Percentiles rank a stretch among this genome's conserved stretches.
Conservation (phyloP, 2,329 filamentous ascomycete species). For the Colletotrichum sp. region DNA sequence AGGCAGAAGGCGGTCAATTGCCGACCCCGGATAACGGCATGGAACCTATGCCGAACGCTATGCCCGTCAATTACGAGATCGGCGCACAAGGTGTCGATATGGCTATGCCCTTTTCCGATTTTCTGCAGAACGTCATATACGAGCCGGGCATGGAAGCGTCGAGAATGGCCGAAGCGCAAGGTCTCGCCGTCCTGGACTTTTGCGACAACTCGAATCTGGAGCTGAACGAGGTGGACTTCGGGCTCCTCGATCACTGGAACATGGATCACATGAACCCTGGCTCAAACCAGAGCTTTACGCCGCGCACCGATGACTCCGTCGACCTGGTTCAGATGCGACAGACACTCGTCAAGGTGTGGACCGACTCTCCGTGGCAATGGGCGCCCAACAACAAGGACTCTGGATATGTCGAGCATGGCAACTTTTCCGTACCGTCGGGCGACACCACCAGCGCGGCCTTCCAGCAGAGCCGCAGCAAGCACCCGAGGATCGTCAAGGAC, state of each 20-base stretch:
- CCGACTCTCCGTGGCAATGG: conserved; percentile 57
- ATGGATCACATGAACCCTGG: conserved; percentile 38
- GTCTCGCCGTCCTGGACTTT: conserved; percentile 52
- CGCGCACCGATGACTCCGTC: conserved; percentile 38
- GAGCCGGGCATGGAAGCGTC: conserved; percentile 44
- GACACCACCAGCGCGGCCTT: conserved; percentile 43
- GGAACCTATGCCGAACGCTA: conserved; percentile 26
- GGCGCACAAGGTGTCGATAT: conserved; percentile 13
- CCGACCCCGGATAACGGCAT: conserved; percentile 37
- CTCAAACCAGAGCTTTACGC: conserved; percentile 29
- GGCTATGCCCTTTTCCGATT: conserved; percentile 50
- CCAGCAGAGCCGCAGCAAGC: conserved; percentile 39
- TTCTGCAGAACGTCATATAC: conserved; percentile 55
- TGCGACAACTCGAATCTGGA: conserved; percentile 55
- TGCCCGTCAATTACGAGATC: conserved; percentile 13
- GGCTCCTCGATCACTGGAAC: conserved; percentile 55
- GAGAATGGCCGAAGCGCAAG: conserved; percentile 40
- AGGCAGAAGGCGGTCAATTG: conserved; percentile 37
- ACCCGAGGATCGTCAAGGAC: conserved; percentile 46
- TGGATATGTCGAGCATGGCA: conserved; percentile 47
- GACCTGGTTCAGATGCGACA: conserved; percentile 53
- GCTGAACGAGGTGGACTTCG: conserved; percentile 57
- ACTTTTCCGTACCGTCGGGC: conserved; percentile 46
- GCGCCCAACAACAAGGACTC: conserved; percentile 48
- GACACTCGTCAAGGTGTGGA: conserved; percentile 53